These are phyloP conservation scores for Limonium bicolor DNA, from an alignment of 148 eudicot species.

Conservation along the genomic window DNA sequence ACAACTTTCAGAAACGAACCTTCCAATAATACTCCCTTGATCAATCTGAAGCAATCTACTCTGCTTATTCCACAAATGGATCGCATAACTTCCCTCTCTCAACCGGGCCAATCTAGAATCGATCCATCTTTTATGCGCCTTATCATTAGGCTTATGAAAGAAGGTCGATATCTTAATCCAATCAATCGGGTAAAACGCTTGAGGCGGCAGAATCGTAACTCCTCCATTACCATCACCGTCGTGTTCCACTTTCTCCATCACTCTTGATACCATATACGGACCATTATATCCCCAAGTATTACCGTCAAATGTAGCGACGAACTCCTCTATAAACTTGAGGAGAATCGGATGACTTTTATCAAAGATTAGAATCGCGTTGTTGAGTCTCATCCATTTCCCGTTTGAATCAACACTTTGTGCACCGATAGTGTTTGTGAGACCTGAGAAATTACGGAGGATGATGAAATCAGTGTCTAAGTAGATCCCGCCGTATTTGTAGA, in stretches of 20 bases:
- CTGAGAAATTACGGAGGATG: conserved; percentile 28
- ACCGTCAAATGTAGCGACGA: conserved; percentile 40
- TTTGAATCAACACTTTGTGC: conserved; percentile 25
- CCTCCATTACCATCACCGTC: not conserved
- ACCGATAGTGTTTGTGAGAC: conserved; percentile 44
- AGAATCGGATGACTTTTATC: conserved; percentile 44
- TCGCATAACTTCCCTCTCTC: conserved; percentile 22
- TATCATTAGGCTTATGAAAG: conserved; percentile 16
- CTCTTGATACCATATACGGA: conserved; percentile 48
- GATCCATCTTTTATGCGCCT: conserved; percentile 20
- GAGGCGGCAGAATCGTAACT: conserved; percentile 34
- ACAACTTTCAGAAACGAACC: conserved; percentile 34
- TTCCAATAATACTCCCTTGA: conserved; percentile 37
- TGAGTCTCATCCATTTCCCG: conserved; percentile 37
- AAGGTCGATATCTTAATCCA: conserved; percentile 24
- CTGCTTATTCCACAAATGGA: conserved; percentile 65
- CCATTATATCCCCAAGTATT: conserved; percentile 73
- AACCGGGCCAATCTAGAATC: conserved; percentile 16
- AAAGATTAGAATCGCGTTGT: conserved; percentile 57
- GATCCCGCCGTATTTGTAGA: conserved; percentile 68
- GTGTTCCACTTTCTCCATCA: conserved; percentile 10
- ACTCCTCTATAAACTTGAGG: conserved; percentile 53
- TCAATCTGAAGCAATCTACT: conserved; percentile 31
- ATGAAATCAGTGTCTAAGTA: conserved; percentile 58
- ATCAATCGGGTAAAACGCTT: conserved; percentile 52